phyloP scores from a whole-genome alignment of 2,329 filamentous ascomycete species.

The Proliferodiscus dingleyae region DNA sequence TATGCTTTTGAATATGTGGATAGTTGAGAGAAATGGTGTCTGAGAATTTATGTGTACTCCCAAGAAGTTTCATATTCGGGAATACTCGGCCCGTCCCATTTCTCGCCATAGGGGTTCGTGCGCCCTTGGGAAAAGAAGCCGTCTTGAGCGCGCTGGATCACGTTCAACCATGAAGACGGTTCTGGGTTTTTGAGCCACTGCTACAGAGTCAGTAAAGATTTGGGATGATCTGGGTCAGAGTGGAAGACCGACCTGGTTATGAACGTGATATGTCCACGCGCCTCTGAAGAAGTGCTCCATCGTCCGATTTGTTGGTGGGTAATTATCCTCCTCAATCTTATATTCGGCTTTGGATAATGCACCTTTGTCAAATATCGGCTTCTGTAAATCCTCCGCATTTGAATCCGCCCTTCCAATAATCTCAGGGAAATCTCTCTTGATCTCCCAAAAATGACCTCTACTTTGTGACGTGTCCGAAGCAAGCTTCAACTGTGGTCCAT shows the following conservation, averaged over 20 bases:
- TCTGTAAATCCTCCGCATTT: slow-evolving; percentile 6
- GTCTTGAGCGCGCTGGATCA: slow-evolving; percentile 49
- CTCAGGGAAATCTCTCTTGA: slow-evolving; percentile 16
- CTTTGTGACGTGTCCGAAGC: slow-evolving; percentile 19
- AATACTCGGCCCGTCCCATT: slow-evolving; percentile 45
- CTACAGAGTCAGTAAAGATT: slow-evolving; percentile 13
- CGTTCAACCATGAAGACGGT: slow-evolving; percentile 50
- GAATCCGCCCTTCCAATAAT: slow-evolving; percentile 16
- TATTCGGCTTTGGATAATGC: slow-evolving; percentile 37
- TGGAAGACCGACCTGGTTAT: slow-evolving; percentile 46
- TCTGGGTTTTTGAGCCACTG: slow-evolving; percentile 52
- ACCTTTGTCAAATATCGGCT: slow-evolving; percentile 20
- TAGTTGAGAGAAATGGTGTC: not conserved
- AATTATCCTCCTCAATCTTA: slow-evolving; percentile 44
- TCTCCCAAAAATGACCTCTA: slow-evolving; percentile 25
- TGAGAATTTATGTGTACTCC: slow-evolving; percentile 38
- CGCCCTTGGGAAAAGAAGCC: slow-evolving; percentile 47
- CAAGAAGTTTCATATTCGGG: slow-evolving; percentile 46
- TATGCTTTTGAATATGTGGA: not conserved
- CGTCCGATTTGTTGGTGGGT: slow-evolving; percentile 51
- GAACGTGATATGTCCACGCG: slow-evolving; percentile 53
- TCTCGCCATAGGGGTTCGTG: slow-evolving; percentile 49
- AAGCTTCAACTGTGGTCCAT: slow-evolving; percentile 38
- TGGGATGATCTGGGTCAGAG: not conserved
- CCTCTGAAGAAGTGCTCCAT: slow-evolving; percentile 52